Base-by-base conservation (phyloP, 2,329 filamentous ascomycete genomes). In the Kalmusia sp. region DNA sequence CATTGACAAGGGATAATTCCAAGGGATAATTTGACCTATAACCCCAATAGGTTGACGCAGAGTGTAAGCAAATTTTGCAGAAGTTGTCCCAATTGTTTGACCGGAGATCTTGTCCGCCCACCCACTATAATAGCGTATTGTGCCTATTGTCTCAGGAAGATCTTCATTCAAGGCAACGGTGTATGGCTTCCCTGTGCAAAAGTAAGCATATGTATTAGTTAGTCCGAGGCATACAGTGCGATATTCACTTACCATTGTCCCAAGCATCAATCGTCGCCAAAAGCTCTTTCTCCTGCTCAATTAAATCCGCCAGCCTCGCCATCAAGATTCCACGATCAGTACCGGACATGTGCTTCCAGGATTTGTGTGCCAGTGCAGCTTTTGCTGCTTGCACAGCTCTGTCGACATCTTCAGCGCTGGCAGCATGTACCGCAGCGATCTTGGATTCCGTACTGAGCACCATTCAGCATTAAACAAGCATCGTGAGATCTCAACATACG, bases 101-200 rank as follows among this genome's bases (percentile, higher is more conserved):
- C 90, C 89, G 53, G 85, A 84, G 57, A 88, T 85, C 77, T 93
- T 93, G 75, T 92, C 90, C 33, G 88, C 87, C 74, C 84, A 92
- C 40, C 90, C 89, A 38, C 84, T 88, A 65, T 92, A 93, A 74
- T 92, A 92, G 57, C 84, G 84, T 43, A 88, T 70, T 1, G 79
- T 80, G 12, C 69, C 73, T 43, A 86, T 76, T 7, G 86, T 79
- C 62, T 85, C 84, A 0, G 69, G 76, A 8, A 91, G 74, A 70
- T 91, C 87, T 49, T 84, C 84, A 34, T 76, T 78, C 15, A 86
- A 75, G 2, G 87, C 83, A 19, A 85, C 82, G 3, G 77, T 73
- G 70, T 88, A 89, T 4, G 88, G 86, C 71, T 92, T 91, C 54
- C 70, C 59, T 57, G 17, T 7, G 15, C 7, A 35, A 35, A 6